These are phyloP conservation scores for Gymnopus androsaceus DNA, from an alignment of 1,284 basidiomycete species.

Conservation along the genomic window DNA sequence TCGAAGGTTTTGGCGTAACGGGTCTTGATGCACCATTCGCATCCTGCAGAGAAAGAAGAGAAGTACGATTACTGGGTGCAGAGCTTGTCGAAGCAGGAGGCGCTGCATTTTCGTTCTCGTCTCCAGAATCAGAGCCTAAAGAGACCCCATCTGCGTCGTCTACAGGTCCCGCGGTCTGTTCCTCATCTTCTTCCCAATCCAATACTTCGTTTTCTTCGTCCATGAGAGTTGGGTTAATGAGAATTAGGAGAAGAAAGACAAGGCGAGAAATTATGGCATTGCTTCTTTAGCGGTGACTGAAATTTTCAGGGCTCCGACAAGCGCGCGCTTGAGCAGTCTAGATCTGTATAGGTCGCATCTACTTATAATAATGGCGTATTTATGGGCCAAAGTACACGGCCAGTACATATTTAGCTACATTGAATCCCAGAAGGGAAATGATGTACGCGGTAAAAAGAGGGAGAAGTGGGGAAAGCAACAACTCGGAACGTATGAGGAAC, in stretches of 20 bases:
- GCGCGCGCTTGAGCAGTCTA: not conserved
- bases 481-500: slow-evolving; percentile 84
- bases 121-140: slow-evolving; percentile 62
- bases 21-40: not conserved
- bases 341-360: not conserved
- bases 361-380: not conserved
- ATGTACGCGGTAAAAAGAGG: slow-evolving; percentile 85
- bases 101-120: slow-evolving; percentile 58
- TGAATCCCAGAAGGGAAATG: slow-evolving; percentile 87
- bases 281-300: no score
- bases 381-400: slow-evolving; percentile 75
- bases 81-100: slow-evolving; percentile 3
- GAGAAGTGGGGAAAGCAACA: slow-evolving; percentile 83
- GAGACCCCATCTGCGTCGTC: slow-evolving; percentile 66
- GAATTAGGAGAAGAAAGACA: not conserved
- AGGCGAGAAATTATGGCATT: no score
- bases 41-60: not conserved
- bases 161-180: slow-evolving; percentile 35
- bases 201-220: slow-evolving; percentile 56
- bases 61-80: not conserved
- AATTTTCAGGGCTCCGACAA: slow-evolving; percentile 1
- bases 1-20: not conserved
- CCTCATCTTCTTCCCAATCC: slow-evolving; percentile 78
- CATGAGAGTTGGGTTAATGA: not conserved
- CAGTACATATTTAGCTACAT: slow-evolving; percentile 79